These are phyloP conservation scores for Starmerella ratchasimensis DNA, from an alignment of 805 yeast genomes.

Conservation along the genomic window DNA sequence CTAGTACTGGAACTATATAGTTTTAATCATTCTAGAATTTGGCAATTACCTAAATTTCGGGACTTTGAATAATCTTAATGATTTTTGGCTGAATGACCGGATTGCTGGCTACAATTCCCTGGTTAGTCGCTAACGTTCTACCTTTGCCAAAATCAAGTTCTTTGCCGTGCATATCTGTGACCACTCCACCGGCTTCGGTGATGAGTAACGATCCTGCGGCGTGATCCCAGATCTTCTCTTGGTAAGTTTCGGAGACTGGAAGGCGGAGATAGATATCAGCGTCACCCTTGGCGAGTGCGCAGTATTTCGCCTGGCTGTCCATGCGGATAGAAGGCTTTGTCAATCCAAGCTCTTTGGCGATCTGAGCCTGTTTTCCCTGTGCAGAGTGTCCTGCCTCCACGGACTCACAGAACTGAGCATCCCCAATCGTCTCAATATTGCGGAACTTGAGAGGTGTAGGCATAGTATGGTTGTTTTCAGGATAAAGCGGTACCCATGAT, in stretches of 20 bases:
- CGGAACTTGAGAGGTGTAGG: conserved; percentile 36
- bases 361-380: conserved; percentile 67
- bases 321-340: conserved; percentile 49
- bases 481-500: conserved; percentile 34
- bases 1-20: too few relatives aligned
- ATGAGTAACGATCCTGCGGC: conserved; percentile 88
- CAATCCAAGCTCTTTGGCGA: conserved; percentile 52
- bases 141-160: conserved; percentile 75
- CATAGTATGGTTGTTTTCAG: conserved; percentile 23
- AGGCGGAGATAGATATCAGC: conserved; percentile 86
- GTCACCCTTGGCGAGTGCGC: conserved; percentile 76
- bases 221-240: conserved; percentile 98
- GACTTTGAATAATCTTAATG: conserved; percentile 10
- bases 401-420: conserved; percentile 70
- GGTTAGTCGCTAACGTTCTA: conserved; percentile 52
- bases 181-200: conserved; percentile 81
- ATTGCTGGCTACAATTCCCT: conserved; percentile 74
- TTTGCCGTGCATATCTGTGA: conserved; percentile 68
- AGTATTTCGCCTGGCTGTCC: conserved; percentile 94
- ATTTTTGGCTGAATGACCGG: conserved; percentile 11
- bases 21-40: too few relatives aligned
- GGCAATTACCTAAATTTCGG: too few relatives aligned
- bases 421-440: conserved; percentile 33
- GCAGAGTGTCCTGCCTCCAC: conserved; percentile 93
- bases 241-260: conserved; percentile 60